Conservation (phyloP, 1,139 yeast genomes). For the Yamadazyma dendronema region DNA sequence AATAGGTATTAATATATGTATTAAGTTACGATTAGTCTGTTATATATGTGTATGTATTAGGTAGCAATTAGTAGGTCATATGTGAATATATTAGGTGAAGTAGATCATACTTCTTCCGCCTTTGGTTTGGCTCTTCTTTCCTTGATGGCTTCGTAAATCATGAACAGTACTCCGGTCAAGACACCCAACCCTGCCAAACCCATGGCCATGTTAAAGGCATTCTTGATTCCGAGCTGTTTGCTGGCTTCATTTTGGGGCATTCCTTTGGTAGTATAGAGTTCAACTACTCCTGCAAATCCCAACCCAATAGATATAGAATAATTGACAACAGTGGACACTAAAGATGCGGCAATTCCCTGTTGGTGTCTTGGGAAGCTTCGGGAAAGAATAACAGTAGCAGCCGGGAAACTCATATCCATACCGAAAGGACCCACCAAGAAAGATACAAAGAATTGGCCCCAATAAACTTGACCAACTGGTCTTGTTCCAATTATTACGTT, state of each 20-base stretch:
- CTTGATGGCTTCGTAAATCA: conserved; percentile 10
- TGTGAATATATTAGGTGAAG: too few relatives aligned
- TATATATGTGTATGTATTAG: too few relatives aligned
- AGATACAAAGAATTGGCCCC: conserved; percentile 46
- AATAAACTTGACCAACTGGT: conserved; percentile 14
- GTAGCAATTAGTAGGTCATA: too few relatives aligned
- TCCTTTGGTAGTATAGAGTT: conserved; percentile 37
- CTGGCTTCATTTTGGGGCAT: conserved; percentile 23
- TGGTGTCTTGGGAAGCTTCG: conserved; percentile 49
- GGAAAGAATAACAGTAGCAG: conserved; percentile 53
- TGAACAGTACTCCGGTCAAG: conserved; percentile 23
- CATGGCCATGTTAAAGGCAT: conserved; percentile 48
- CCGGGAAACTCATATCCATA: conserved; percentile 68
- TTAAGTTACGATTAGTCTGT: too few relatives aligned
- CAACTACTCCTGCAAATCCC: conserved; percentile 66
- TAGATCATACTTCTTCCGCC: too few relatives aligned
- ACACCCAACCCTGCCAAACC: conserved; percentile 52
- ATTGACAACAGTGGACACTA: conserved; percentile 59
- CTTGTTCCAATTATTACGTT: conserved; percentile 15
- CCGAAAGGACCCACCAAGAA: conserved; percentile 51
- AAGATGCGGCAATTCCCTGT: conserved; percentile 67
- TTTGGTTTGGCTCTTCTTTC: too few relatives aligned
- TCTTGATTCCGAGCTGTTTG: conserved; percentile 35
- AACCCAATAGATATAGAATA: conserved; percentile 63
- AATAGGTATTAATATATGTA: too few relatives aligned